Conservation (phyloP, 768 basidiomycete genomes). For the Agrocybe praecox region DNA sequence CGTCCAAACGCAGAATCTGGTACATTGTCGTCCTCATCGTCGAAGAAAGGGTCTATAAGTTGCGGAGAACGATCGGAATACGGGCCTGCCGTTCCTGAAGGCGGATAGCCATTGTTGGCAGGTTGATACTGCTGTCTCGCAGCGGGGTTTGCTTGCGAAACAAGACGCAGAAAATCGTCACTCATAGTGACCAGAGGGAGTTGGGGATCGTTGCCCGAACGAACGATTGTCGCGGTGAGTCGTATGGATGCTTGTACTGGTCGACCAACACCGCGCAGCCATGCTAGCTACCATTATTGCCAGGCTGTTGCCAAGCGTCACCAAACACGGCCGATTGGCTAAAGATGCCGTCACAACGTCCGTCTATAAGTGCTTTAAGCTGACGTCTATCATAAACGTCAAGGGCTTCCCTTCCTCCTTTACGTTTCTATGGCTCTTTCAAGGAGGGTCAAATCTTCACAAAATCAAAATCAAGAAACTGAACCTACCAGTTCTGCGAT, state of each 20-base stretch:
- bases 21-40: constrained; percentile 78
- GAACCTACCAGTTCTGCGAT: not conserved
- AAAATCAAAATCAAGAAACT: not conserved
- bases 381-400: not conserved
- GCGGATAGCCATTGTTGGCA: constrained; percentile 63
- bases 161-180: constrained; percentile 76
- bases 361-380: not conserved
- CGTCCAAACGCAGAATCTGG: constrained; percentile 71
- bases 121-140: constrained; percentile 49
- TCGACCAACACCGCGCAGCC: constrained; percentile 7
- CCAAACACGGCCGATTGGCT: constrained; percentile 12
- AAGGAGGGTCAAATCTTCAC: constrained; percentile 5
- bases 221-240: constrained; percentile 3
- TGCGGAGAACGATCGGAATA: constrained; percentile 47
- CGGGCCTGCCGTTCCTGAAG: constrained; percentile 40
- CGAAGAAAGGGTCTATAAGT: constrained; percentile 85
- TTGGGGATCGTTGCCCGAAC: constrained; percentile 21
- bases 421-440: constrained; percentile 12
- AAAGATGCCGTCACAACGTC: not conserved
- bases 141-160: constrained; percentile 73
- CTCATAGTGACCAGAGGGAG: constrained; percentile 41
- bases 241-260: not conserved
- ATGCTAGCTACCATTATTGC: not conserved
- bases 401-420: not conserved
- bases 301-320: constrained; percentile 15